Evolutionary conservation across 805 yeast species (phyloP), one percentile per base, ranked within the genome.

Genomic region (Spathaspora arborariae): DNA sequence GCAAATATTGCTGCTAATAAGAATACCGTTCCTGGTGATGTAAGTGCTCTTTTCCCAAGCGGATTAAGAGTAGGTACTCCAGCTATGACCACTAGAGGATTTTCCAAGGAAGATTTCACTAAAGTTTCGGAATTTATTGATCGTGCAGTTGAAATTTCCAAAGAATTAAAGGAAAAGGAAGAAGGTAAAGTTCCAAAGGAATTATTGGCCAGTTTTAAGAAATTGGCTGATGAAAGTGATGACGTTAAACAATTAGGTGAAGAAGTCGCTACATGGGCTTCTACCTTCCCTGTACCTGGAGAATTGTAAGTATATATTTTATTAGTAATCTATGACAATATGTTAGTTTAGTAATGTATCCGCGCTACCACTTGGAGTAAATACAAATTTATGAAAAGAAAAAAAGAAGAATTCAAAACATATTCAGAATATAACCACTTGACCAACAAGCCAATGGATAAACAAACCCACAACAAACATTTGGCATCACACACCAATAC

Each of bases 51-150:
- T 54, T 92, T 90, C 54, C 98, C 99, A 65, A 92, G 96, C 59
- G 99, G 99, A 67, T 82, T 92, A 55, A 87, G 99, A 75, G 85
- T 92, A 52, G 99, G 99, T 63, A 87, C 99, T 44, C 99, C 99
- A 55, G 97, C 97, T 48, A 92, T 92, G 98, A 82, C 97, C 54
- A 88, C 97, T 49, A 88, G 99, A 76, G 99, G 99, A 56, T 81
- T 90, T 59, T 87, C 90, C 50, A 90, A 87, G 67, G 84, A 75
- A 50, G 97, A 94, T 65, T 94, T 92, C 69, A 78, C 70, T 58
- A 81, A 78, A 62, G 86, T 92, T 59, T 96, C 84, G 45, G 73
- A 76, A 54, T 91, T 82, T 79, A 87, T 88, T 68, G 90, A 85
- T 75, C 73, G 69, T 59, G 89, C 95, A 39, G 92, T 90, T 48